Percentiles rank a stretch among this genome's conserved stretches.
phyloP scores from a whole-genome alignment of 1,284 basidiomycete species.

The Cystobasidiaceae sp. region DNA sequence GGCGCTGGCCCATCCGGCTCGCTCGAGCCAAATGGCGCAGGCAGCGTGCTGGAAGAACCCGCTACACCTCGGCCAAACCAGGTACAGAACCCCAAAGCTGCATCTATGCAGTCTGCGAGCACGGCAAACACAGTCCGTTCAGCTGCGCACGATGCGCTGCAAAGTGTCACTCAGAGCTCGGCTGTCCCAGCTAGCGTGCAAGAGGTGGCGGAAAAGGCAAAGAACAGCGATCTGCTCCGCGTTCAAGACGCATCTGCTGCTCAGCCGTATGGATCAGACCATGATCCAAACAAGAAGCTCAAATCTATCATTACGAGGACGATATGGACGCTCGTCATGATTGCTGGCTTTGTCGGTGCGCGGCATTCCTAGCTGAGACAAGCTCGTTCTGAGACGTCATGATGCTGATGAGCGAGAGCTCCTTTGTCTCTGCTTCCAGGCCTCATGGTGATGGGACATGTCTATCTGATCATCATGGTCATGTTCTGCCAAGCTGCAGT shows the following conservation, averaged over 20 bases:
- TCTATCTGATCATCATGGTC: conserved; percentile 66
- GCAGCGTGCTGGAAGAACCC: not conserved
- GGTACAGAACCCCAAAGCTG: conserved; percentile 52
- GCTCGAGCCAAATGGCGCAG: not conserved
- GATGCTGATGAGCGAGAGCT: conserved; percentile 45
- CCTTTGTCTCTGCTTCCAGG: conserved; percentile 50
- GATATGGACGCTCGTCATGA: conserved; percentile 95
- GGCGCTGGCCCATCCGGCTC: not conserved
- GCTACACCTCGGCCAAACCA: conserved; percentile 55
- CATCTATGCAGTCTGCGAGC: conserved; percentile 55
- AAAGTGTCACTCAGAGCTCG: not conserved
- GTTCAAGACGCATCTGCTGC: conserved; percentile 11
- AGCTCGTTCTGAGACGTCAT: conserved; percentile 95
- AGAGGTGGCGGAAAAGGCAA: conserved; percentile 6
- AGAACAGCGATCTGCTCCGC: conserved; percentile 1
- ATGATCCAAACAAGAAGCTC: conserved; percentile 27
- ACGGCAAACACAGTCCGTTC: conserved; percentile 45
- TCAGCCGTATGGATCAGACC: conserved; percentile 24
- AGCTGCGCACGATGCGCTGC: not conserved
- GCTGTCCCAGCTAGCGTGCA: not conserved
- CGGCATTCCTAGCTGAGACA: conserved; percentile 63
- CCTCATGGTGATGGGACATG: conserved; percentile 68
- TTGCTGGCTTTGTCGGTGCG: conserved; percentile 81
- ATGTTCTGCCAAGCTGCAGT: conserved; percentile 88
- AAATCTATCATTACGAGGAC: conserved; percentile 75